A percentile compares a stretch with the other conserved stretches of the same genome.
These are phyloP conservation scores for Neonectria magnoliae DNA, from an alignment of 2,329 filamentous ascomycete genomes.

Conservation along the genomic window DNA sequence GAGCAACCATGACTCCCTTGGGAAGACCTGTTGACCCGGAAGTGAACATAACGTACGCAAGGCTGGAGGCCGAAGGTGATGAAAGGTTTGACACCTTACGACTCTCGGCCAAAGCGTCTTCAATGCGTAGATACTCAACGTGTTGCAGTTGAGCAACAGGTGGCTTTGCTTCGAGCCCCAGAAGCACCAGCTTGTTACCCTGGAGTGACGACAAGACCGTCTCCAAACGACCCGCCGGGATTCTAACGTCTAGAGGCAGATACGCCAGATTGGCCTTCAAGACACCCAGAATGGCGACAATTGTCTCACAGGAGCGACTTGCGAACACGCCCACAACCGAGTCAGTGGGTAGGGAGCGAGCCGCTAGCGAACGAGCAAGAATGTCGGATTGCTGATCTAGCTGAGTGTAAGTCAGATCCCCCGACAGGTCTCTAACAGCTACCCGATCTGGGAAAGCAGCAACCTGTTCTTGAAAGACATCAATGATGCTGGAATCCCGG, in stretches of 20 bases:
- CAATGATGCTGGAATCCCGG: constrained; percentile 32
- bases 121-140: neutral
- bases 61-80: neutral
- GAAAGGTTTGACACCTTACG: neutral
- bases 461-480: constrained; percentile 38
- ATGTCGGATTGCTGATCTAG: constrained; percentile 30
- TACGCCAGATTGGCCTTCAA: constrained; percentile 34
- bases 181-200: constrained; percentile 15
- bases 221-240: constrained; percentile 17
- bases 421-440: constrained; percentile 32
- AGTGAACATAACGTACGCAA: neutral
- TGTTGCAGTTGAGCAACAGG: neutral
- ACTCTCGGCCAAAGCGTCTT: neutral
- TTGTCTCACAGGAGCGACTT: constrained; percentile 14
- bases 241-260: constrained; percentile 29
- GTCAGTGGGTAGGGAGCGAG: neutral
- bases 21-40: neutral
- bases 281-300: constrained; percentile 27
- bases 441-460: constrained; percentile 8
- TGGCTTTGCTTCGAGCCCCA: neutral
- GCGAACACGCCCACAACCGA: constrained; percentile 22
- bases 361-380: neutral
- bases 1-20: neutral
- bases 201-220: constrained; percentile 18
- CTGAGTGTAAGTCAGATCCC: constrained; percentile 32